A percentile compares a stretch with the other conserved stretches of the same genome.
phyloP scores from a whole-genome alignment of 176 grass and related monocot species.

The Luzula sylvatica region DNA sequence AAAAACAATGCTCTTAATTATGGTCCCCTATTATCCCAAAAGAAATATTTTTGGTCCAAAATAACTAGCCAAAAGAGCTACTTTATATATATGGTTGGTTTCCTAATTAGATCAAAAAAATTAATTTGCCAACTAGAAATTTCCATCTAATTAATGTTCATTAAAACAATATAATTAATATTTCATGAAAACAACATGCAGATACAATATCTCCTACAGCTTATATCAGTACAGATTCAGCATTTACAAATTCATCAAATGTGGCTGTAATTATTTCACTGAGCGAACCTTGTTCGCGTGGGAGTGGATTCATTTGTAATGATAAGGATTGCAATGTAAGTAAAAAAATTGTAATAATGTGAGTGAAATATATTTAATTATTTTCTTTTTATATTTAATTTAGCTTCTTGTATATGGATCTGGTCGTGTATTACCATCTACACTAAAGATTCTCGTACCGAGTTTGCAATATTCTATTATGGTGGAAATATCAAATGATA shows the following conservation, averaged over 20 bases:
- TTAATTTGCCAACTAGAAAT: not conserved
- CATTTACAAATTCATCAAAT: constrained; percentile 52
- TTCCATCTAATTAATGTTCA: not conserved
- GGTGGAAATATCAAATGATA: constrained; percentile 30
- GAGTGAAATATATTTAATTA: not conserved
- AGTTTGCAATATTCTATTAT: constrained; percentile 40
- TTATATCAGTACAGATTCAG: constrained; percentile 32
- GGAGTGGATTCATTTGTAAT: constrained; percentile 67
- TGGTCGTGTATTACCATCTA: constrained; percentile 57
- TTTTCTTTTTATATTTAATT: not conserved
- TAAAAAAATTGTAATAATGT: not conserved
- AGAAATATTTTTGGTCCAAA: not conserved
- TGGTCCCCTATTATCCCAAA: not conserved
- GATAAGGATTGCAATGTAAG: constrained; percentile 47
- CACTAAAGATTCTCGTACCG: constrained; percentile 39
- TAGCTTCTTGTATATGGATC: constrained; percentile 79
- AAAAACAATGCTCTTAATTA: not conserved
- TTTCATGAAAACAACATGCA: constrained; percentile 21
- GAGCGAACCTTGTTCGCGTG: constrained; percentile 58
- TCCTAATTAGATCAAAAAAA: not conserved
- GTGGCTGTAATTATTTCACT: constrained; percentile 50
- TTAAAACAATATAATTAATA: not conserved
- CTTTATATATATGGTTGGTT: not conserved
- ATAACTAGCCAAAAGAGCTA: not conserved
- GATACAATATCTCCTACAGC: constrained; percentile 79